phyloP scores from a whole-genome alignment of 352 stramenopile genomes.

The Pythium vanterpoolii region DNA sequence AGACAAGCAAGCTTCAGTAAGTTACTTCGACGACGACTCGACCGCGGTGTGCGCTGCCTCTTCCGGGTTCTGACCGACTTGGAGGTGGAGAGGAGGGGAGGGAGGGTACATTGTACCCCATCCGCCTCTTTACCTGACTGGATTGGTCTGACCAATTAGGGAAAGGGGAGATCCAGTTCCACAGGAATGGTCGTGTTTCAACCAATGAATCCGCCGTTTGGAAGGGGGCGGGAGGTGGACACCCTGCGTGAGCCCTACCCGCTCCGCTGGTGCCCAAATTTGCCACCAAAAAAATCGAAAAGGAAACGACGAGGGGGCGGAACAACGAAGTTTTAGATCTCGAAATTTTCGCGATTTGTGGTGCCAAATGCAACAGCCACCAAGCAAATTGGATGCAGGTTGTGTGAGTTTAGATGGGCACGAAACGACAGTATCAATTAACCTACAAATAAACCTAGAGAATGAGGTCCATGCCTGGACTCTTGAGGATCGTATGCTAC shows the following conservation, averaged over 20 bases:
- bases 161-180: conserved; percentile 20
- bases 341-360: background rate
- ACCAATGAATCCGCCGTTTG: conserved; percentile 10
- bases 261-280: conserved; percentile 1
- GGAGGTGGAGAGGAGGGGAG: background rate
- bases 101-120: background rate
- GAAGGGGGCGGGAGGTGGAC: conserved; percentile 7
- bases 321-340: background rate
- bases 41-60: conserved; percentile 8
- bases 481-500: no score
- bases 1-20: background rate
- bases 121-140: background rate
- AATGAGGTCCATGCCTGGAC: no score
- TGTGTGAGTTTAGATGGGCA: background rate
- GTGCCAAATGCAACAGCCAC: background rate
- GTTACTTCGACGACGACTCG: conserved; percentile 7
- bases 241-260: conserved; percentile 11
- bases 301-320: background rate
- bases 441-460: background rate
- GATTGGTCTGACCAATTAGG: conserved; percentile 15
- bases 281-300: conserved; percentile 7
- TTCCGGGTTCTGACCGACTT: conserved; percentile 12
- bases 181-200: background rate
- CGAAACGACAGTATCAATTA: background rate
- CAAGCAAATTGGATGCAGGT: background rate